A percentile compares a stretch with the other conserved stretches of the same genome.
Conservation (phyloP, 208 protist genomes). For the Trypanosoma lewisi region DNA sequence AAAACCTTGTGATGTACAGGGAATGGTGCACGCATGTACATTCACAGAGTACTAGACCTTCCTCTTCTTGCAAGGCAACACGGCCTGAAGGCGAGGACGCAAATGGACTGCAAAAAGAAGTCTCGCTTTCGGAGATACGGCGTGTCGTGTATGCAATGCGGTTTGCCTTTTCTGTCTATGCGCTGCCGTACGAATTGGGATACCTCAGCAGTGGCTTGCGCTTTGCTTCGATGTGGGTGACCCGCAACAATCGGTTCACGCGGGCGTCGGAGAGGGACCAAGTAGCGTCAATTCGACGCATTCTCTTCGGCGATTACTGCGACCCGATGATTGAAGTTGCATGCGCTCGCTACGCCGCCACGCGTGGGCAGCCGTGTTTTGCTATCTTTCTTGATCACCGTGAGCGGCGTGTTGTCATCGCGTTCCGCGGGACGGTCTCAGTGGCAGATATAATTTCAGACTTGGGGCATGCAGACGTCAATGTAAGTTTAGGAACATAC, state of each 20-base stretch:
- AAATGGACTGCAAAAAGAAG: neutral
- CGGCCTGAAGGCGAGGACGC: neutral
- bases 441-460: slow-evolving; percentile 54
- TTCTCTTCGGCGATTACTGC: slow-evolving; percentile 49
- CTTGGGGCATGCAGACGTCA: slow-evolving; percentile 53
- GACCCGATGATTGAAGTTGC: slow-evolving; percentile 63
- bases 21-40: slow-evolving; percentile 1
- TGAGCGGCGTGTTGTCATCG: slow-evolving; percentile 49
- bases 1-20: slow-evolving; percentile 1
- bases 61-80: neutral
- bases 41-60: neutral
- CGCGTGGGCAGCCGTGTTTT: slow-evolving; percentile 47
- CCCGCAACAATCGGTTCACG: slow-evolving; percentile 65
- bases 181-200: slow-evolving; percentile 75
- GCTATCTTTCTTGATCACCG: slow-evolving; percentile 67
- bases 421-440: slow-evolving; percentile 72
- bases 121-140: slow-evolving; percentile 9
- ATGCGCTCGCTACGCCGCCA: slow-evolving; percentile 50
- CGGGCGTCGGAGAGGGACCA: slow-evolving; percentile 67
- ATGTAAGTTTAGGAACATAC: slow-evolving; percentile 38
- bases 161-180: slow-evolving; percentile 71
- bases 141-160: slow-evolving; percentile 50
- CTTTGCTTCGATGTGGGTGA: slow-evolving; percentile 41
- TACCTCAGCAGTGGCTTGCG: slow-evolving; percentile 57
- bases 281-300: slow-evolving; percentile 66